Percentiles rank a stretch among this genome's conserved stretches.
These are phyloP conservation scores for Phanerochaete carnosa DNA, from an alignment of 768 basidiomycete species.

Conservation along the genomic window DNA sequence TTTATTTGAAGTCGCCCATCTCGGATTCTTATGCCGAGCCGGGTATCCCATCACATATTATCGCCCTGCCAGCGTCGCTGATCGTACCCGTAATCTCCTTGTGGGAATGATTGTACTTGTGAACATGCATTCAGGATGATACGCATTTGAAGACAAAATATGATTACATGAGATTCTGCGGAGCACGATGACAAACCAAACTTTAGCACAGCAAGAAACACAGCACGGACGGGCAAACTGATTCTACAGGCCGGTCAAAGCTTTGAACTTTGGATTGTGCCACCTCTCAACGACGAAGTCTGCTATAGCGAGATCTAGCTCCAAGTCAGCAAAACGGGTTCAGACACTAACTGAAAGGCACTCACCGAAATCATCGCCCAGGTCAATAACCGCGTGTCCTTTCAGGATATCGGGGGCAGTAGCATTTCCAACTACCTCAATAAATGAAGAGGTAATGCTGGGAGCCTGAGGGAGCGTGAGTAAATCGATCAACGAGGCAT, in stretches of 20 bases:
- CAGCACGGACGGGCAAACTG: background rate
- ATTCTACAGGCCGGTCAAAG: background rate
- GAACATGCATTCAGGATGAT: no score
- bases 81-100: no score
- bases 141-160: background rate
- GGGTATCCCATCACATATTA: no score
- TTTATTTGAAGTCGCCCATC: no score
- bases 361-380: background rate
- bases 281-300: conserved; percentile 10
- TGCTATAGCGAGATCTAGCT: conserved; percentile 4
- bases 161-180: background rate
- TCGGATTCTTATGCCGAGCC: no score
- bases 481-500: background rate
- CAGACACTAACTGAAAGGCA: background rate
- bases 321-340: background rate
- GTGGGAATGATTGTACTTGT: no score
- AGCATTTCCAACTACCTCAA: conserved; percentile 3
- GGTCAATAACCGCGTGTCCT: background rate
- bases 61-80: no score
- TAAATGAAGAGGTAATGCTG: background rate
- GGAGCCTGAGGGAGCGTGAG: background rate
- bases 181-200: background rate
- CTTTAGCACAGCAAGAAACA: background rate
- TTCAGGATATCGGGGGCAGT: background rate
- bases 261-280: conserved; percentile 9